These are phyloP conservation scores for Polytrichum commune DNA, from an alignment of 225 moss, liverwort and hornwort genomes.

Conservation along the genomic window DNA sequence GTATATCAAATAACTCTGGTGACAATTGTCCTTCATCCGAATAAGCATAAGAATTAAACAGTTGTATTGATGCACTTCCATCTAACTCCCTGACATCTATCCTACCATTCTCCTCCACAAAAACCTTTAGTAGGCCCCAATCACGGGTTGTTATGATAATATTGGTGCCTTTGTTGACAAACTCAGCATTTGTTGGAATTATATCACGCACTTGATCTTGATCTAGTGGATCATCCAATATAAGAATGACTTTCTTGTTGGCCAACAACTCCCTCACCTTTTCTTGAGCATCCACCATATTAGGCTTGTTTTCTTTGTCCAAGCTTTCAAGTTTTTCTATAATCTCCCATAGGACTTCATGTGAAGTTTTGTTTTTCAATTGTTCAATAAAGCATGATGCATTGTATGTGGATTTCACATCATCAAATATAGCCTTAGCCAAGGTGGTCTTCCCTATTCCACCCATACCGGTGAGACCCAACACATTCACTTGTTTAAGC, in stretches of 20 bases:
- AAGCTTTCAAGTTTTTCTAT: neutral
- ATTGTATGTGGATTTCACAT: neutral
- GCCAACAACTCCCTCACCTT: neutral
- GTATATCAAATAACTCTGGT: neutral
- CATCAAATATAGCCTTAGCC: neutral
- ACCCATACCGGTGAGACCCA: conserved; percentile 2
- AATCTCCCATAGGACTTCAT: neutral
- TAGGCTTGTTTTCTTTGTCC: neutral
- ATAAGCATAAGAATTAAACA: neutral
- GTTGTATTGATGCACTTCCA: neutral
- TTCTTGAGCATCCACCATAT: neutral
- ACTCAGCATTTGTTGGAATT: neutral
- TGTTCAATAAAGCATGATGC: conserved; percentile 5
- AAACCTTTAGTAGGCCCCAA: neutral
- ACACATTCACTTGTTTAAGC: neutral
- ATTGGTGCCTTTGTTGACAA: neutral
- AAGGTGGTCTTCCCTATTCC: conserved; percentile 10
- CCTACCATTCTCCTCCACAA: neutral
- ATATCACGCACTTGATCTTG: neutral
- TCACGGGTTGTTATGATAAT: neutral
- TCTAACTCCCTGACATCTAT: neutral
- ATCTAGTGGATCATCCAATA: neutral
- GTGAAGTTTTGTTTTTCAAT: neutral
- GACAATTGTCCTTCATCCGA: neutral
- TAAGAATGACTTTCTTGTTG: neutral